These are phyloP conservation scores for Chaetomium sp. DNA, from an alignment of 2,329 filamentous ascomycete genomes.

Conservation along the genomic window DNA sequence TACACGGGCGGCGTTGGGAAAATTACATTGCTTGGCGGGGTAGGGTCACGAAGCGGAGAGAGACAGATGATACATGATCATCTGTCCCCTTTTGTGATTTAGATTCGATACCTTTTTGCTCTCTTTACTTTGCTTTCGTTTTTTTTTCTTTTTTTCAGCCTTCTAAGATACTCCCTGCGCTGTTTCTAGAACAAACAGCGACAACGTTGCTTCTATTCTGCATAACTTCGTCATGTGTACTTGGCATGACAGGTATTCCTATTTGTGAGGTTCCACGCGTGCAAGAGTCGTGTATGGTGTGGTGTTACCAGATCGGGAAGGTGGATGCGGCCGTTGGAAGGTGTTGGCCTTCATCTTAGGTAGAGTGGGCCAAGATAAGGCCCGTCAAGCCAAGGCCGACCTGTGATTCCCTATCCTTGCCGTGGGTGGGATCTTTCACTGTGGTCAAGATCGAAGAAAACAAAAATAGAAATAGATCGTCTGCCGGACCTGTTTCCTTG, in stretches of 20 bases:
- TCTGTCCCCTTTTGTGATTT: background rate
- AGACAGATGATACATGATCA: background rate
- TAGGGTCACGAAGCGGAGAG: background rate
- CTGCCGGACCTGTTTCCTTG: too few relatives aligned
- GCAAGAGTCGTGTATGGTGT: too few relatives aligned
- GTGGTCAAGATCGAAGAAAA: too few relatives aligned
- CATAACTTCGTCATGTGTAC: background rate
- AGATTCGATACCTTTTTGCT: background rate
- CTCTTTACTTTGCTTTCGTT: conserved; percentile 1
- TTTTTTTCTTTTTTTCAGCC: background rate
- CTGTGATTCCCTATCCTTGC: too few relatives aligned
- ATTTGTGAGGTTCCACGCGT: background rate
- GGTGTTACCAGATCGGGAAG: too few relatives aligned
- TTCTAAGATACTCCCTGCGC: conserved; percentile 7
- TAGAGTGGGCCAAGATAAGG: too few relatives aligned
- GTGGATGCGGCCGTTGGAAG: background rate
- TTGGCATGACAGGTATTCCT: background rate
- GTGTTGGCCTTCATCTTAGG: too few relatives aligned
- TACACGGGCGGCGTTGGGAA: conserved; percentile 11
- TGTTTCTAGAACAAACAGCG: background rate
- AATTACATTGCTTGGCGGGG: background rate
- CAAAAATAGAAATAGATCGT: too few relatives aligned
- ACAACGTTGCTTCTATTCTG: conserved; percentile 1
- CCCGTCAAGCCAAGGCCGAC: too few relatives aligned
- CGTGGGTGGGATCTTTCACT: too few relatives aligned